Evolutionary conservation across 805 yeast genomes (phyloP), one percentile per base, ranked within the genome.

Genomic region (Huiozyma sinensis): DNA sequence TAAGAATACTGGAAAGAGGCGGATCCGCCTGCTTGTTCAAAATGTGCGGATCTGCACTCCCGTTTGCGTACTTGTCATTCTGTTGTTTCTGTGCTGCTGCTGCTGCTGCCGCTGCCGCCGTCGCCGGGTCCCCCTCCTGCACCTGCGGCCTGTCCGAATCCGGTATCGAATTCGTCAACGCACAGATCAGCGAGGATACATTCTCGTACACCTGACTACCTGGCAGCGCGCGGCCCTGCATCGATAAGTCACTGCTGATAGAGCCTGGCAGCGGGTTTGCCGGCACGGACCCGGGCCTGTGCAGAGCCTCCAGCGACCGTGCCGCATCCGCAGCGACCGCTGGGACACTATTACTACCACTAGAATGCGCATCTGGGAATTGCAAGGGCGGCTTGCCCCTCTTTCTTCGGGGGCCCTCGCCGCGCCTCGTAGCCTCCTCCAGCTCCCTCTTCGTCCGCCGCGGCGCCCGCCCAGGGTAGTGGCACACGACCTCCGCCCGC

Each of bases 401-500:
- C 24, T 17, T 17, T 17, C 24, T 17, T 17, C 24, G 24, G 13
- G 10, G 9, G 5, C 17, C 45, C 36, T 59, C 63, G 4, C 62
- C 63, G 12, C 58, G 46, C 12, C 47, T 41, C 39, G 31, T 51
- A 4, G 57, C 57, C 42, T 52, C 52, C 45, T 54, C 52, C 38
- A 55, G 35, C 44, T 63, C 59, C 44, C 57, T 50, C 55, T 61
- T 47, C 47, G 63, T 63, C 55, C 75, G 52, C 52, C 72, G 61
- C 30, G 67, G 65, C 1, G 70, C 68, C 44, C 70, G 60, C 3
- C 72, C 71, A 3, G 70, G 68, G 49, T 73, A 73, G 36, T 58
- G 60, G 51, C 79, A 74, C 6, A 27, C 35, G 2, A 39, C 37
- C 6, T 59, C 57, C 6, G 69, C 66, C 44, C 60, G 67, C 8